These are phyloP conservation scores for Tolypocladium ovalisporum DNA, from an alignment of 2,329 filamentous ascomycete species.

Conservation along the genomic window DNA sequence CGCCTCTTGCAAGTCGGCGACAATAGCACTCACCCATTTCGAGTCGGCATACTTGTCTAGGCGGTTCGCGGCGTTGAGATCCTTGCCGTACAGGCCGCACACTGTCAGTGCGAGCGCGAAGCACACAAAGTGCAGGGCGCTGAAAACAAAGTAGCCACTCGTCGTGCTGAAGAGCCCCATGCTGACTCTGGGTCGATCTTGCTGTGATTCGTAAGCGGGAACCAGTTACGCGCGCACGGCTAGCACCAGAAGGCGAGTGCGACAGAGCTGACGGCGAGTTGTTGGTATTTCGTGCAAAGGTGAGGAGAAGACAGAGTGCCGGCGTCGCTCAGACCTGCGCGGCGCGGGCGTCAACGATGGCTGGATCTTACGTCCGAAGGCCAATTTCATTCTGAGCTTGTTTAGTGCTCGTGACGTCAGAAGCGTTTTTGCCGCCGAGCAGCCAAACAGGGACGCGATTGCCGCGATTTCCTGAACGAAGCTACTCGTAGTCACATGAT, in stretches of 20 bases:
- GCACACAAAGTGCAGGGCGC: slow-evolving; percentile 60
- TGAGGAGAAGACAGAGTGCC: not conserved
- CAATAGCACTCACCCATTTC: slow-evolving; percentile 52
- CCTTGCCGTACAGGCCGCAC: slow-evolving; percentile 65
- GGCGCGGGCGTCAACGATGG: not conserved
- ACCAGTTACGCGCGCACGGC: not conserved
- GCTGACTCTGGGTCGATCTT: slow-evolving; percentile 6
- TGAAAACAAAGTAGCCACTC: slow-evolving; percentile 42
- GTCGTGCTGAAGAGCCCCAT: slow-evolving; percentile 36
- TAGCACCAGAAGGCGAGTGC: not conserved
- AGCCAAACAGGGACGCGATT: not conserved
- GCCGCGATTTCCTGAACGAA: not conserved
- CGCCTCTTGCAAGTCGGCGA: not conserved
- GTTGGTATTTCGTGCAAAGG: not conserved
- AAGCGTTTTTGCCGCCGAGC: not conserved
- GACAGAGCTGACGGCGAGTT: not conserved
- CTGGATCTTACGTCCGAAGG: not conserved
- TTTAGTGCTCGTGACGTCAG: not conserved
- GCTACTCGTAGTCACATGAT: not conserved
- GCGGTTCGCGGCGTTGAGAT: slow-evolving; percentile 46
- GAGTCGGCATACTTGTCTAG: slow-evolving; percentile 42
- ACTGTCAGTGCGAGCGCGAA: slow-evolving; percentile 68
- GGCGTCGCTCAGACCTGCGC: not conserved
- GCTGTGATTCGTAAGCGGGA: too few relatives aligned
- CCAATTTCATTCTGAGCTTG: not conserved